A percentile compares a stretch with the other conserved stretches of the same genome.
phyloP scores from a whole-genome alignment of 1,284 basidiomycete genomes.

The Irpex rosettiformis region DNA sequence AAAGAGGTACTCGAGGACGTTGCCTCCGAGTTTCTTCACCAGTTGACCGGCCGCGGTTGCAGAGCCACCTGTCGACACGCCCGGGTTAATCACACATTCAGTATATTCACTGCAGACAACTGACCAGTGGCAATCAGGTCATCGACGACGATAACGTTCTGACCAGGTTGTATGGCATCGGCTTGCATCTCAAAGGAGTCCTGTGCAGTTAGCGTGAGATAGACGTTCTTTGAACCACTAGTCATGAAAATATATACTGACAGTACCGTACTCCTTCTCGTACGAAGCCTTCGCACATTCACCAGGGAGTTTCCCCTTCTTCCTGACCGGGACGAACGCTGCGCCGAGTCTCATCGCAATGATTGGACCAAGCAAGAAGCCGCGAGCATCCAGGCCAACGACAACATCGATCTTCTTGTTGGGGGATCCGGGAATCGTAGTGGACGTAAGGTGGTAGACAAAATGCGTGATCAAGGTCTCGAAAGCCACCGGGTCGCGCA shows the following conservation, averaged over 20 bases:
- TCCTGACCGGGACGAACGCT: slow-evolving; percentile 95
- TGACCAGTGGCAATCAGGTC: slow-evolving; percentile 95
- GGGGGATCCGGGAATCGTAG: slow-evolving; percentile 60
- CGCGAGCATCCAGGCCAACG: slow-evolving; percentile 94
- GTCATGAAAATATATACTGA: too few species aligned
- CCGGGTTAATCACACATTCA: slow-evolving; percentile 5
- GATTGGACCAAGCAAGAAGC: slow-evolving; percentile 93
- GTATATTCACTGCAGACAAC: not conserved
- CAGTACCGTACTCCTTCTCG: slow-evolving; percentile 91
- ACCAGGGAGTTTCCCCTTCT: slow-evolving; percentile 93
- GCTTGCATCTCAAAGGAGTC: slow-evolving; percentile 96
- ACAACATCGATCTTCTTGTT: slow-evolving; percentile 86
- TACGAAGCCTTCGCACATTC: slow-evolving; percentile 76
- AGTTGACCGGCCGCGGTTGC: slow-evolving; percentile 94
- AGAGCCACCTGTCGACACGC: slow-evolving; percentile 71
- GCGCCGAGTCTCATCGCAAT: slow-evolving; percentile 91
- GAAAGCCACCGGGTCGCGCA: slow-evolving; percentile 80
- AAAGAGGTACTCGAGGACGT: slow-evolving; percentile 92
- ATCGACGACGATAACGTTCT: slow-evolving; percentile 89
- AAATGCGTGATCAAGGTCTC: slow-evolving; percentile 93
- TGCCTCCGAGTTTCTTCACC: slow-evolving; percentile 78
- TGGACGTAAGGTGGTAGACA: slow-evolving; percentile 80
- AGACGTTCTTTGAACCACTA: too few species aligned
- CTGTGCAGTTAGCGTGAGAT: slow-evolving; percentile 34
- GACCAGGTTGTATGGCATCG: slow-evolving; percentile 79